Conservation (phyloP, 2,329 filamentous ascomycete species). For the Colletotrichum sp. region DNA sequence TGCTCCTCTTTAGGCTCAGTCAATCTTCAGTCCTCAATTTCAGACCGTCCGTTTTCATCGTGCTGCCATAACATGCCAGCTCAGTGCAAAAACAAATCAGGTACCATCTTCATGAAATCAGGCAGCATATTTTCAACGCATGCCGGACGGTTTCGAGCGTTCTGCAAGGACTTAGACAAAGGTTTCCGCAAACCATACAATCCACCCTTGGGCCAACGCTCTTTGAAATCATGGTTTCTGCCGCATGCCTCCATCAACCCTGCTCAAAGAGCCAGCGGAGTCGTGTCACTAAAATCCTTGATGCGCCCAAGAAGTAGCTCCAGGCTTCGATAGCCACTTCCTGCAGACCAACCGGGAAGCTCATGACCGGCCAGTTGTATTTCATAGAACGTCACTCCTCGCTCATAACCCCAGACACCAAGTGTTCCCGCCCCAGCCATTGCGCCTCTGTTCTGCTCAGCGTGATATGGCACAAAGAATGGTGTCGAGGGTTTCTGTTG, state of each 20-base stretch:
- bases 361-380: slow-evolving; percentile 25
- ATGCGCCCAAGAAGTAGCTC: slow-evolving; percentile 30
- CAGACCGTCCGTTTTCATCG: background rate
- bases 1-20: background rate
- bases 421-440: slow-evolving; percentile 4
- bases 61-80: background rate
- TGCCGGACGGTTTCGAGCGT: background rate
- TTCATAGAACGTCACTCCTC: slow-evolving; percentile 22
- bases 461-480: slow-evolving; percentile 19
- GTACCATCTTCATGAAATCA: background rate
- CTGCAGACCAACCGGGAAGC: slow-evolving; percentile 30
- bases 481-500: slow-evolving; percentile 44
- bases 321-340: slow-evolving; percentile 30
- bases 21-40: background rate
- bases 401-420: slow-evolving; percentile 18
- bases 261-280: slow-evolving; percentile 15
- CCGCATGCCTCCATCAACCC: background rate
- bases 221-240: background rate
- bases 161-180: background rate
- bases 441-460: slow-evolving; percentile 33
- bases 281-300: slow-evolving; percentile 5
- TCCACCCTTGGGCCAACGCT: background rate
- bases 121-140: background rate
- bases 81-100: background rate
- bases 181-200: background rate